Conservation (phyloP, 2,329 filamentous ascomycete genomes). For the Chrysoporthe puriensis region DNA sequence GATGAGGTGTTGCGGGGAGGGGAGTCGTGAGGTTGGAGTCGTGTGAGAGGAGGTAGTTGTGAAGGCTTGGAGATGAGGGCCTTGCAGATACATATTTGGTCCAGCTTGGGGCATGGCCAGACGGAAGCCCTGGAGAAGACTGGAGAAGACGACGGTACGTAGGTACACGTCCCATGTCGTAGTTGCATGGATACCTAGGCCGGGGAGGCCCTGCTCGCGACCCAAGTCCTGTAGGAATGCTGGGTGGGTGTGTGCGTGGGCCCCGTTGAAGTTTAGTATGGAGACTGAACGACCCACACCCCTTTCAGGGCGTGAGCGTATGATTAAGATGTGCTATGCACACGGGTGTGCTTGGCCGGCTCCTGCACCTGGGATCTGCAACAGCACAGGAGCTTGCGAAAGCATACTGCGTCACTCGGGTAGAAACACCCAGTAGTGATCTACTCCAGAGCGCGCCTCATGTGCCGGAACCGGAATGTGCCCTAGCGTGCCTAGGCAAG, state of each 20-base stretch:
- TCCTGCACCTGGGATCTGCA: constrained; percentile 1
- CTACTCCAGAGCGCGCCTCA: not conserved
- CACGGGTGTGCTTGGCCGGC: not conserved
- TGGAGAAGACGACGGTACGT: not conserved
- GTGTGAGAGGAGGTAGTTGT: not conserved
- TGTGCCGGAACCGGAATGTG: constrained; percentile 8
- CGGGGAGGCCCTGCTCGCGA: not conserved
- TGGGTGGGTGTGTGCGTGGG: constrained; percentile 1
- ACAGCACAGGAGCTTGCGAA: not conserved
- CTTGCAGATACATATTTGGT: constrained; percentile 5
- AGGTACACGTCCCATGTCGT: not conserved
- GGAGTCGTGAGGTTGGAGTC: not conserved
- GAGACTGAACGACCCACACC: not conserved
- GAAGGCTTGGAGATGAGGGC: not conserved
- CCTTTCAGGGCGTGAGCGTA: not conserved
- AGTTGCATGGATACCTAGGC: not conserved
- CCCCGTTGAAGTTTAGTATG: not conserved
- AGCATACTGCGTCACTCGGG: not conserved
- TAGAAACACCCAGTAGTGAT: not conserved
- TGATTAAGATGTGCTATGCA: not conserved
- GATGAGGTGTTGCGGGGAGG: not conserved
- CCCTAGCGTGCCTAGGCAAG: not conserved
- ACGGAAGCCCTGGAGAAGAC: not conserved
- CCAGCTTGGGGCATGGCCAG: not conserved
- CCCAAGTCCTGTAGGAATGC: constrained; percentile 1